Conservation (phyloP, 164 flowering plant species). For the Piper longum region DNA sequence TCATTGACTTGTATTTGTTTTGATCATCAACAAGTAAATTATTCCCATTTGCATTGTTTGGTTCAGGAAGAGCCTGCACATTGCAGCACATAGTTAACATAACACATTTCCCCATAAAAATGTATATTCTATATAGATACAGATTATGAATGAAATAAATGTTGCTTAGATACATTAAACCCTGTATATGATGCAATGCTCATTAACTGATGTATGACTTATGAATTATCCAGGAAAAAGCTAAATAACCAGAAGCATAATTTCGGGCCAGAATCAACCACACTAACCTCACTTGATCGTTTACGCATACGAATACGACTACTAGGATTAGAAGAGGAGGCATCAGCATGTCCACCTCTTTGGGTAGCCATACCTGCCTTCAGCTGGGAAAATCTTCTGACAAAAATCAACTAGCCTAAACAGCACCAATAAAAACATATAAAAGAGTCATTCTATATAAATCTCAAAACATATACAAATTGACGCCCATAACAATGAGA, state of each 20-base stretch:
- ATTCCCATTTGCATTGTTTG: constrained; percentile 41
- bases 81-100: no score
- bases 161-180: no score
- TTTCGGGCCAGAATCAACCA: background rate
- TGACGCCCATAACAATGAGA: no score
- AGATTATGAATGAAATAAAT: no score
- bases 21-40: constrained; percentile 64
- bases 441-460: background rate
- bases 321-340: constrained; percentile 20
- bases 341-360: background rate
- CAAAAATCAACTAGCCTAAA: background rate
- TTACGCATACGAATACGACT: constrained; percentile 50
- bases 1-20: constrained; percentile 73
- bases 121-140: no score
- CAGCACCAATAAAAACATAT: background rate
- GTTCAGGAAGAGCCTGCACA: constrained; percentile 38
- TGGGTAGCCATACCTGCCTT: background rate
- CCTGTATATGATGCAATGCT: no score
- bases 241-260: background rate
- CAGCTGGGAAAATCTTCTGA: background rate
- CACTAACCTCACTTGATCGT: constrained; percentile 61
- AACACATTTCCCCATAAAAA: no score
- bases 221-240: no score
- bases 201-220: no score
- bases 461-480: background rate